A percentile compares a stretch with the other conserved stretches of the same genome.
Evolutionary conservation across 2,329 filamentous ascomycete genomes (phyloP).

Genomic region (Corniculantispora saksenae): DNA sequence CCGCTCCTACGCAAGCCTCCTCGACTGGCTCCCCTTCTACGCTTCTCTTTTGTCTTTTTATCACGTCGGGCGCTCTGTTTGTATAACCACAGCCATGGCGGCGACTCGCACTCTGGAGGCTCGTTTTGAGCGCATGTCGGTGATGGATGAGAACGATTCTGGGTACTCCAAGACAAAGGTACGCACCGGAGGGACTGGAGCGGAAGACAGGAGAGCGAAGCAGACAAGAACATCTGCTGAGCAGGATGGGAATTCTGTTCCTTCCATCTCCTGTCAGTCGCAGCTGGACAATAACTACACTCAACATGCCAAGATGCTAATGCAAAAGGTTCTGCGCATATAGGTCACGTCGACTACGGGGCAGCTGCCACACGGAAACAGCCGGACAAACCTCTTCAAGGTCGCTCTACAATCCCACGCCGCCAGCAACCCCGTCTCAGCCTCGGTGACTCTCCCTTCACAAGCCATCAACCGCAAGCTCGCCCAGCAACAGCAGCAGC

Average conservation of each 20-base stretch:
- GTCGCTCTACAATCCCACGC: constrained; percentile 74
- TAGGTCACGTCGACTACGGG: constrained; percentile 34
- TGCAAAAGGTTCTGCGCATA: not conserved
- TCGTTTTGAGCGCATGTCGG: constrained; percentile 85
- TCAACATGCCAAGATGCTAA: constrained; percentile 4
- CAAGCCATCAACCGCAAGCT: constrained; percentile 61
- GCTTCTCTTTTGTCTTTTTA: not conserved
- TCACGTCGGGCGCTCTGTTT: not conserved
- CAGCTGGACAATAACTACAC: not conserved
- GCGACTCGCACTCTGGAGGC: constrained; percentile 78
- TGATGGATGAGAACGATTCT: constrained; percentile 82
- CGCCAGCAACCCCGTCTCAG: constrained; percentile 60
- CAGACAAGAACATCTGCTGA: not conserved
- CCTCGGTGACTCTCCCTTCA: constrained; percentile 68
- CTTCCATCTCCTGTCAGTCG: not conserved
- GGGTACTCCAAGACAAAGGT: constrained; percentile 79
- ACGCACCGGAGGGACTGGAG: constrained; percentile 26
- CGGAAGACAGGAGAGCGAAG: not conserved
- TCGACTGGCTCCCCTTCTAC: not conserved
- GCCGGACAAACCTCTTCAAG: constrained; percentile 82
- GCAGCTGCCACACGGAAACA: constrained; percentile 54
- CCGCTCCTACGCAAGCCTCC: not conserved
- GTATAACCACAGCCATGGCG: constrained; percentile 31
- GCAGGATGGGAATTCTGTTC: not conserved
- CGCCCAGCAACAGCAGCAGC: constrained; percentile 30